These are phyloP conservation scores for Penicillium polonicum DNA, from an alignment of 2,329 filamentous ascomycete genomes.

Conservation along the genomic window DNA sequence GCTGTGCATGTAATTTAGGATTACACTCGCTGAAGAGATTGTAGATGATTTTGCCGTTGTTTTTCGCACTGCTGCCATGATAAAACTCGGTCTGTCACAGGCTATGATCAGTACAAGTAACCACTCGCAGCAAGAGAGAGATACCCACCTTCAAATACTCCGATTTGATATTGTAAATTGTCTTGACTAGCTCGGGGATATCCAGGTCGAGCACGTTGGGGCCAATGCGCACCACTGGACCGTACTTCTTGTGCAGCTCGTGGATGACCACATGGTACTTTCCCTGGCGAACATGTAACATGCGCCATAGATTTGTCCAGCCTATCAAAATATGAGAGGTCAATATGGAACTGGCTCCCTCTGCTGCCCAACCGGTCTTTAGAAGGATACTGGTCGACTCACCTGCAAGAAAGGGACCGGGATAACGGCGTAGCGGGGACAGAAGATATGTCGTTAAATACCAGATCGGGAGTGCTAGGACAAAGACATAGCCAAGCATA, in stretches of 20 bases:
- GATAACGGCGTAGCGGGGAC: slow-evolving; percentile 20
- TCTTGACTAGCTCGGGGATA: slow-evolving; percentile 39
- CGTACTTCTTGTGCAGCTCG: slow-evolving; percentile 41
- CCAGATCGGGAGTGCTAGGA: slow-evolving; percentile 12
- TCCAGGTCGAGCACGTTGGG: slow-evolving; percentile 43
- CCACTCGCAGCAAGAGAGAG: not conserved
- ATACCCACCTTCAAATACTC: slow-evolving; percentile 21
- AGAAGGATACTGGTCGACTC: not conserved
- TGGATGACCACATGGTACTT: slow-evolving; percentile 31
- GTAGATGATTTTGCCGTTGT: slow-evolving; percentile 39
- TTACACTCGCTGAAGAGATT: slow-evolving; percentile 42
- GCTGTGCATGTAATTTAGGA: slow-evolving; percentile 32
- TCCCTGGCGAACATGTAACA: slow-evolving; percentile 29
- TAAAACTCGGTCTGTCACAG: slow-evolving; percentile 40
- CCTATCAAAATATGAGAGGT: slow-evolving; percentile 11
- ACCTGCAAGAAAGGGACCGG: slow-evolving; percentile 25
- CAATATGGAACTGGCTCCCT: not conserved
- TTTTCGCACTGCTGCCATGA: slow-evolving; percentile 35
- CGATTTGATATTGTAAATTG: slow-evolving; percentile 38
- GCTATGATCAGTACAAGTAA: not conserved
- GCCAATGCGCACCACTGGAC: slow-evolving; percentile 44
- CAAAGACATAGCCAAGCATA: not conserved
- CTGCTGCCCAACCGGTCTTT: not conserved
- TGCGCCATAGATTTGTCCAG: slow-evolving; percentile 42
- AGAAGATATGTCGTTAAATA: slow-evolving; percentile 18